phyloP scores from a whole-genome alignment of 495 filamentous ascomycete genomes.

The Friedmanniomyces endolithicus region DNA sequence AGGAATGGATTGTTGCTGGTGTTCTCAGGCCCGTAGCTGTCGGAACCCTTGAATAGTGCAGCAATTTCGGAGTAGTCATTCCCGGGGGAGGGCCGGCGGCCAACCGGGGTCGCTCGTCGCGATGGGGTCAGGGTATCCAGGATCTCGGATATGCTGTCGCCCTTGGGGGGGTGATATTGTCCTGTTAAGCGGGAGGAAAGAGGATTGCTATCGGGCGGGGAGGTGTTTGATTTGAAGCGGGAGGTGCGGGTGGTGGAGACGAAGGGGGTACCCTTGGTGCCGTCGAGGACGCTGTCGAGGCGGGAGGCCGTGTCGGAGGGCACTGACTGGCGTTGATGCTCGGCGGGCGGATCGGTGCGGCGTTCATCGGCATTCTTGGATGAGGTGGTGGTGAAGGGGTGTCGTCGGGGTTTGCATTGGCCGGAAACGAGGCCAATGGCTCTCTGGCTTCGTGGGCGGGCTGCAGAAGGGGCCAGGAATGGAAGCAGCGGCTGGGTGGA shows the following conservation, averaged over 20 bases:
- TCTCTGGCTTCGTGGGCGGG: not conserved
- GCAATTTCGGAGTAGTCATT: not conserved
- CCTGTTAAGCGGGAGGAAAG: not conserved
- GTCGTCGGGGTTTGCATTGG: not conserved
- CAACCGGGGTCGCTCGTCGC: no score
- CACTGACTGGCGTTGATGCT: not conserved
- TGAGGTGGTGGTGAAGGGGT: not conserved
- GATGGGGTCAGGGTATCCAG: not conserved
- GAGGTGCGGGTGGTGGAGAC: conserved; percentile 7
- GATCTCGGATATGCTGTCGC: conserved; percentile 5
- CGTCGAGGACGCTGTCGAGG: conserved; percentile 16
- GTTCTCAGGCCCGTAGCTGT: not conserved
- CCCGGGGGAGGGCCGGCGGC: not conserved
- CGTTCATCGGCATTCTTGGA: not conserved
- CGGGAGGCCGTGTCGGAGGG: conserved; percentile 1
- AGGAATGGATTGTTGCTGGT: not conserved
- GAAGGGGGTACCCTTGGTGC: conserved; percentile 7
- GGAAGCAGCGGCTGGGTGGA: conserved; percentile 10
- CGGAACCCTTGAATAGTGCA: not conserved
- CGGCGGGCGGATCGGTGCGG: not conserved
- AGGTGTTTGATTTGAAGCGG: conserved; percentile 7
- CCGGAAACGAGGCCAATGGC: not conserved
- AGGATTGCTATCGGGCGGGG: conserved; percentile 1
- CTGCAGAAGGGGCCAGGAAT: conserved; percentile 5
- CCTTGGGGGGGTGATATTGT: not conserved